Evolutionary conservation across 192 early-diverging fungal species (phyloP).

Genomic region (Dispira parvispora): DNA sequence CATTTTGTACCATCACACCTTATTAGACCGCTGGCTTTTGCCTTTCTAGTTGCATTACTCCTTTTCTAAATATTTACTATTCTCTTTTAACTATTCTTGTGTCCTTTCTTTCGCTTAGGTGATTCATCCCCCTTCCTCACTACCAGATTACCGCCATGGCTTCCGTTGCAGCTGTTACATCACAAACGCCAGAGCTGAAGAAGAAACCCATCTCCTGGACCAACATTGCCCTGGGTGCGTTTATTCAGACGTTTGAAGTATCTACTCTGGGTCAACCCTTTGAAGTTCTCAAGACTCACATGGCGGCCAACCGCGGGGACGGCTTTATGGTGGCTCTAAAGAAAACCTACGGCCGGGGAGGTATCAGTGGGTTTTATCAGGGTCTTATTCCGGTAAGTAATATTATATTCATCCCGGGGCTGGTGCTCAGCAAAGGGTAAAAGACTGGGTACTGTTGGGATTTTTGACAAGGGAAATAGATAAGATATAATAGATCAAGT

Average conservation of each 20-base stretch:
- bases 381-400: slow-evolving; percentile 60
- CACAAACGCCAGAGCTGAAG: slow-evolving; percentile 19
- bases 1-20: too few relatives aligned
- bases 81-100: too few relatives aligned
- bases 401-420: neutral
- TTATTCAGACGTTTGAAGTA: slow-evolving; percentile 80
- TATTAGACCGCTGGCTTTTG: too few relatives aligned
- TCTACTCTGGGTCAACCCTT: slow-evolving; percentile 89
- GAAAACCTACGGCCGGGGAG: slow-evolving; percentile 71
- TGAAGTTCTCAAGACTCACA: slow-evolving; percentile 90
- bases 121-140: too few relatives aligned
- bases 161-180: neutral
- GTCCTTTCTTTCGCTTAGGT: too few relatives aligned
- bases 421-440: neutral
- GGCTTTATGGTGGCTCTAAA: slow-evolving; percentile 48
- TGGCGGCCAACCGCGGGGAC: slow-evolving; percentile 85
- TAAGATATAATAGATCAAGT: too few relatives aligned
- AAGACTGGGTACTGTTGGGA: too few relatives aligned
- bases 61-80: too few relatives aligned
- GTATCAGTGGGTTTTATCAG: slow-evolving; percentile 86
- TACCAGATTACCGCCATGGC: too few relatives aligned
- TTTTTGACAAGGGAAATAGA: too few relatives aligned
- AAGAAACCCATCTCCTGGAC: slow-evolving; percentile 78
- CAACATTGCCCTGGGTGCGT: slow-evolving; percentile 79
- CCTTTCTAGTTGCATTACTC: too few relatives aligned